Base-by-base conservation (phyloP, 1,284 basidiomycete species). In the Cutaneotrichosporon sp. region DNA sequence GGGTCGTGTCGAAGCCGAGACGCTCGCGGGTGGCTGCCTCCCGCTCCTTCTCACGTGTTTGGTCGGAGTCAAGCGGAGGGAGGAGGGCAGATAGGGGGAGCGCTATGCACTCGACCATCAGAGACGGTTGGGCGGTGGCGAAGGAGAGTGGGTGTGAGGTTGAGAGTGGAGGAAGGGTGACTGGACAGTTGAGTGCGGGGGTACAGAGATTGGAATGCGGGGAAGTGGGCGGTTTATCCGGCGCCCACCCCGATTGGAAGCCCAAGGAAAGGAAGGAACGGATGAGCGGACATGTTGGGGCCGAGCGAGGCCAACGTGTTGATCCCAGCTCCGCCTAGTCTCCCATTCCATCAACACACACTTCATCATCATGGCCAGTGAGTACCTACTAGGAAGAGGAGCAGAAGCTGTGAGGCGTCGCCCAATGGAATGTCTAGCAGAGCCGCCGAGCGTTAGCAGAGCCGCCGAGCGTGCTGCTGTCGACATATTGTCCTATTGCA, bases 61-160 rank as follows among this genome's bases (percentile, higher is more conserved):
- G 18, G 7, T 7, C 30, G 1, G 26, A 30, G 14, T 53, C 51
- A 13, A 57, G 18, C 18, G 72, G 69, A 7, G 69, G 65, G 5
- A 74, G 65, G n/a, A 72, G 64, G 5, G 73, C 61, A 1, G 65
- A 62, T 13, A 71, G 58, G 30, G 72, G 73, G 16, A 73, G 34
- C 7, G 31, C 21, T n/a, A 40, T 18, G 21, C 31, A 16, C 14
- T 31, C 16, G 31, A 31, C 51, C 30, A 31, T 31, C n/a, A 4
- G 30, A 31, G 16, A 36, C 34, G 1, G 34, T 13, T 36, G 34
- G 8, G 11, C 5, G 21, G 13, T 21, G 59, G n/a, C 26, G 52
- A 42, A 2, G 26, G 26, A 18, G 53, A 52, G 21, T 26, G 36
- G 34, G 21, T 8, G 34, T 9, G 34, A 36, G 36, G 34, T 22